A percentile compares a stretch with the other conserved stretches of the same genome.
Conservation (phyloP, 2,329 filamentous ascomycete genomes). For the Aspergillus pseudoterreus region DNA sequence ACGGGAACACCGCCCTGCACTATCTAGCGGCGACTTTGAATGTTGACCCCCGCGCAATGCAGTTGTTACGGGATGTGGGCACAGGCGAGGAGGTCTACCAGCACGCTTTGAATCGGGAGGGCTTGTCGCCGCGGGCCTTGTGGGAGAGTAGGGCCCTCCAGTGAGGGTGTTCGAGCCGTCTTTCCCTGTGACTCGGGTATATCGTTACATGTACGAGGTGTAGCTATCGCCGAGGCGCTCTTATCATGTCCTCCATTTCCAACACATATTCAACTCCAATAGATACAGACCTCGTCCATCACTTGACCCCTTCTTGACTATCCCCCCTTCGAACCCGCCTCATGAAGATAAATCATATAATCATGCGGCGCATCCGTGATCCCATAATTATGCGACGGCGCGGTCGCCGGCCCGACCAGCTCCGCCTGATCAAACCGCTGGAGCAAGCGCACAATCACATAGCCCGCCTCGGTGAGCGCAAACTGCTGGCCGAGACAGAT, state of each 20-base stretch:
- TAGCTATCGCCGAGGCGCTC: too few species aligned
- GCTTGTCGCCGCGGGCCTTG: too few species aligned
- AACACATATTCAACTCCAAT: too few species aligned
- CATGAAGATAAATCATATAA: background rate
- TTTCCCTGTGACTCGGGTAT: too few species aligned
- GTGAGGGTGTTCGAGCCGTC: too few species aligned
- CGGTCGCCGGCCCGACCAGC: background rate
- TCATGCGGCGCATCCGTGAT: background rate
- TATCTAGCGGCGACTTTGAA: slow-evolving; percentile 11
- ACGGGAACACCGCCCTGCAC: slow-evolving; percentile 14
- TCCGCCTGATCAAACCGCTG: slow-evolving; percentile 22
- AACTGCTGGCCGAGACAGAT: slow-evolving; percentile 57
- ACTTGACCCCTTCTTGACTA: too few species aligned
- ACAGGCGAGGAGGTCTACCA: background rate
- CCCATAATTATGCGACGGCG: background rate
- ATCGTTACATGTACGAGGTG: too few species aligned
- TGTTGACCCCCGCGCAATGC: slow-evolving; percentile 1
- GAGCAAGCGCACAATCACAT: slow-evolving; percentile 33
- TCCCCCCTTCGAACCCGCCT: background rate
- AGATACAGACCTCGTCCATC: too few species aligned
- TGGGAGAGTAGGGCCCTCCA: too few species aligned
- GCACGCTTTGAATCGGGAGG: too few species aligned
- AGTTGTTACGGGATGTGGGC: slow-evolving; percentile 3
- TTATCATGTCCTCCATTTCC: too few species aligned
- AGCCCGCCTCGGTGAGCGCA: slow-evolving; percentile 53